These are phyloP conservation scores for Oxytropis ochrocephala DNA, from an alignment of 306 rosid species.

Conservation along the genomic window DNA sequence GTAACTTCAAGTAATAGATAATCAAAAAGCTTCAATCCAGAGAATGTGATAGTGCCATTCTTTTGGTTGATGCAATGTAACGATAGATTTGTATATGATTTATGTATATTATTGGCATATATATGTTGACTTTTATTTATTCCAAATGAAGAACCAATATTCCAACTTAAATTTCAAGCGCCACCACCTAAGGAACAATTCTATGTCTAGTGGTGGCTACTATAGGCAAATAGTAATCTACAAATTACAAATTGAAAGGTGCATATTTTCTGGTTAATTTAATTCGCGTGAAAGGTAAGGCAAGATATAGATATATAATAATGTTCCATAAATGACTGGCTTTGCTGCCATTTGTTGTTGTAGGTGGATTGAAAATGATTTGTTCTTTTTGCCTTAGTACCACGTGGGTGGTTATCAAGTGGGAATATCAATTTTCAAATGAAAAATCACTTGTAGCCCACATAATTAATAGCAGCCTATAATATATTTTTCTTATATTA, in stretches of 20 bases:
- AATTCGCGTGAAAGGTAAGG: constrained; percentile 25
- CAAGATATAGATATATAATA: neutral
- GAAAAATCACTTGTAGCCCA: too few species aligned
- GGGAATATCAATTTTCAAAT: neutral
- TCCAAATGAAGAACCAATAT: neutral
- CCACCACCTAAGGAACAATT: neutral
- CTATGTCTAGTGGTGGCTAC: constrained; percentile 8
- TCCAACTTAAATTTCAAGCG: neutral
- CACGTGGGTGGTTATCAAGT: constrained; percentile 24
- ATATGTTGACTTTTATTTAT: constrained; percentile 8
- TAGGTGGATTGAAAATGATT: constrained; percentile 20
- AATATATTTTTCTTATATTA: too few species aligned
- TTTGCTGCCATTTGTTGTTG: constrained; percentile 27
- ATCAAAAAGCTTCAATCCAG: constrained; percentile 2
- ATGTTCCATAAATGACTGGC: constrained; percentile 14
- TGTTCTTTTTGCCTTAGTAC: constrained; percentile 20
- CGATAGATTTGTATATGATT: neutral
- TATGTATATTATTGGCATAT: neutral
- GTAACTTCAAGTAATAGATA: constrained; percentile 6
- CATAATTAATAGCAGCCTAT: too few species aligned
- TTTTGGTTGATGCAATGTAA: constrained; percentile 20
- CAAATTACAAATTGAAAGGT: constrained; percentile 19
- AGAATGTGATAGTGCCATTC: neutral
- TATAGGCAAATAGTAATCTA: constrained; percentile 23
- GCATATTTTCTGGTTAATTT: constrained; percentile 13